phyloP scores from a whole-genome alignment of 805 yeast species.

The Myxozyma mucilagina region DNA sequence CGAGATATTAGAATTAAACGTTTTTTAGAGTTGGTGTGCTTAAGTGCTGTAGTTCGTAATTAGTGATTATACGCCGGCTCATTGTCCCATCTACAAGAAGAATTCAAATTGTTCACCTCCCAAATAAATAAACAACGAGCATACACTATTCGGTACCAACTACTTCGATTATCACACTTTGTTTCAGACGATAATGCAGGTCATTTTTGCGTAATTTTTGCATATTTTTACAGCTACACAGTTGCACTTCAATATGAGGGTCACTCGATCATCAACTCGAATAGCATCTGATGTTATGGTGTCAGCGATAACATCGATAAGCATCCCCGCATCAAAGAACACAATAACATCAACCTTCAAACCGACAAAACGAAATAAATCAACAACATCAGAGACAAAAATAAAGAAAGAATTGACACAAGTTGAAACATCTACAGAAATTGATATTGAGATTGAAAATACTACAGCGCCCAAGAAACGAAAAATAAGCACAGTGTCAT shows the following conservation, averaged over 20 bases:
- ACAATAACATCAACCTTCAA: background rate
- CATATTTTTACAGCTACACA: background rate
- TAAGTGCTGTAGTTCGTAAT: no score
- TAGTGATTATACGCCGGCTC: no score
- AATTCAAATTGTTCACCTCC: no score
- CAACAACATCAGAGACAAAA: background rate
- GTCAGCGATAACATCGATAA: background rate
- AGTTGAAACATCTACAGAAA: background rate
- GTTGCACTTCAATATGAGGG: background rate
- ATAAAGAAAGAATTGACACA: background rate
- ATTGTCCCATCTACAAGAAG: no score
- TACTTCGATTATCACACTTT: no score
- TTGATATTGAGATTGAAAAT: background rate
- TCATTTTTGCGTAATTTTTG: background rate
- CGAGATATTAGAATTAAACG: no score
- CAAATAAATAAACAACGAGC: no score
- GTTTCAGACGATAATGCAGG: no score
- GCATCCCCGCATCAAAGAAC: background rate
- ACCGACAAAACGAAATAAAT: background rate
- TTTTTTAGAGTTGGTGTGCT: no score
- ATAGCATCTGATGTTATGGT: background rate
- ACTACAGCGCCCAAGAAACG: background rate
- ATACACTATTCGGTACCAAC: no score
- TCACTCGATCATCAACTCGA: background rate
- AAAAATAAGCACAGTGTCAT: background rate